Conservation (phyloP, 2,329 filamentous ascomycete genomes). For the Phoma sp. region DNA sequence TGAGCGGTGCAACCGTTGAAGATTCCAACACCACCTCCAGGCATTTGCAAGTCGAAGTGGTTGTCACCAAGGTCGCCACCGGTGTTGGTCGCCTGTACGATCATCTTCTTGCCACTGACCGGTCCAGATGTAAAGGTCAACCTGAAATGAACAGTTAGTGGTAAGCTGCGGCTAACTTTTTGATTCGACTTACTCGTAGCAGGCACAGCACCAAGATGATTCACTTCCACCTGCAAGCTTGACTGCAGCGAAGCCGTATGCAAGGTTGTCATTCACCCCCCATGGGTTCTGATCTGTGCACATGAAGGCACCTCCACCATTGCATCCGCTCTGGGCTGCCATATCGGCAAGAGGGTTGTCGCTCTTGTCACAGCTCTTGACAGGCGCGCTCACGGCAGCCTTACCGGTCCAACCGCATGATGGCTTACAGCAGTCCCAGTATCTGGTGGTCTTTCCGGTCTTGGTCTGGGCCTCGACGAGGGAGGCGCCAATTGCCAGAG, state of each 20-base stretch:
- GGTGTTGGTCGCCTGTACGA: constrained; percentile 71
- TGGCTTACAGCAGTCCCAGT: constrained; percentile 73
- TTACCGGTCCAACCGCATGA: constrained; percentile 69
- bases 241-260: constrained; percentile 72
- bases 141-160: constrained; percentile 25
- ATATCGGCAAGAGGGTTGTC: constrained; percentile 64
- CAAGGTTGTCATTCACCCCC: constrained; percentile 64
- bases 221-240: constrained; percentile 63
- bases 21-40: constrained; percentile 46
- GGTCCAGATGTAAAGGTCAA: constrained; percentile 66
- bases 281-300: constrained; percentile 69
- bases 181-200: constrained; percentile 59
- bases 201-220: constrained; percentile 69
- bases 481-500: constrained; percentile 35
- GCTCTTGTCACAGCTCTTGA: constrained; percentile 63
- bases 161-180: neutral
- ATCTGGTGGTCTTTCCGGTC: constrained; percentile 46
- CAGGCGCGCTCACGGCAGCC: constrained; percentile 60
- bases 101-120: constrained; percentile 66
- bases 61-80: constrained; percentile 50
- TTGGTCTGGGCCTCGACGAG: constrained; percentile 36
- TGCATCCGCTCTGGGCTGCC: constrained; percentile 61
- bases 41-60: constrained; percentile 50
- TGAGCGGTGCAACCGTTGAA: constrained; percentile 46
- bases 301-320: constrained; percentile 62